Evolutionary conservation across 805 yeast genomes (phyloP).

Genomic region (Candida succiphila): DNA sequence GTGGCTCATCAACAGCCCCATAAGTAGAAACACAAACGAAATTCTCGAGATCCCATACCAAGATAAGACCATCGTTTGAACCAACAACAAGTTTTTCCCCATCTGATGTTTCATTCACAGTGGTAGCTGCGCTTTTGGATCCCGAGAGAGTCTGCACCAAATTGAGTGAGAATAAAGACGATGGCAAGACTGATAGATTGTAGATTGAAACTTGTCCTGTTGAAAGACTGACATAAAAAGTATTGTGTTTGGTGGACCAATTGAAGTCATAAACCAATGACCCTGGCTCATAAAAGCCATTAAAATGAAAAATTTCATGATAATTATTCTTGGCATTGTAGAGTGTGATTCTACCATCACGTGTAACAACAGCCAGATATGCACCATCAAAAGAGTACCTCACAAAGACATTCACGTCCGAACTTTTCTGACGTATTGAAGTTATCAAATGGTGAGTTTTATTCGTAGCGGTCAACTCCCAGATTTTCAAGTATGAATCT

Average conservation of each 20-base stretch:
- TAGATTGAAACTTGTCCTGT: slow-evolving; percentile 27
- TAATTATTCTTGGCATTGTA: slow-evolving; percentile 21
- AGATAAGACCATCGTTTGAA: slow-evolving; percentile 36
- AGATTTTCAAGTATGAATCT: slow-evolving; percentile 30
- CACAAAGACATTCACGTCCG: slow-evolving; percentile 12
- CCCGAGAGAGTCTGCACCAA: slow-evolving; percentile 19
- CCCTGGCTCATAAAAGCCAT: no score
- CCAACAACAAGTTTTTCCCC: slow-evolving; percentile 32
- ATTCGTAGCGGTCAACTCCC: slow-evolving; percentile 28
- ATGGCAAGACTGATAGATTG: slow-evolving; percentile 1
- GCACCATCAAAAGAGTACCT: slow-evolving; percentile 31
- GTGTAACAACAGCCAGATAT: slow-evolving; percentile 26
- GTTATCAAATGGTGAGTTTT: slow-evolving; percentile 11
- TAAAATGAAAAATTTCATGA: slow-evolving; percentile 15
- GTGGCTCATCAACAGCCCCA: slow-evolving; percentile 30
- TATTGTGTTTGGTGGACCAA: slow-evolving; percentile 22
- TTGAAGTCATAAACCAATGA: slow-evolving; percentile 26
- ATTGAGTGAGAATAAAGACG: not conserved
- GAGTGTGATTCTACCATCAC: slow-evolving; percentile 21
- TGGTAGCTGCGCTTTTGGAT: slow-evolving; percentile 29
- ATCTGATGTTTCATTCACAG: slow-evolving; percentile 26
- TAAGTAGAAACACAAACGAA: slow-evolving; percentile 24
- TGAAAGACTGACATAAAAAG: slow-evolving; percentile 26
- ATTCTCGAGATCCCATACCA: slow-evolving; percentile 26
- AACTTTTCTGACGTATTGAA: slow-evolving; percentile 7